Evolutionary conservation across 371 early-diverging fungal species (phyloP).

Genomic region (Globomyces sp.): DNA sequence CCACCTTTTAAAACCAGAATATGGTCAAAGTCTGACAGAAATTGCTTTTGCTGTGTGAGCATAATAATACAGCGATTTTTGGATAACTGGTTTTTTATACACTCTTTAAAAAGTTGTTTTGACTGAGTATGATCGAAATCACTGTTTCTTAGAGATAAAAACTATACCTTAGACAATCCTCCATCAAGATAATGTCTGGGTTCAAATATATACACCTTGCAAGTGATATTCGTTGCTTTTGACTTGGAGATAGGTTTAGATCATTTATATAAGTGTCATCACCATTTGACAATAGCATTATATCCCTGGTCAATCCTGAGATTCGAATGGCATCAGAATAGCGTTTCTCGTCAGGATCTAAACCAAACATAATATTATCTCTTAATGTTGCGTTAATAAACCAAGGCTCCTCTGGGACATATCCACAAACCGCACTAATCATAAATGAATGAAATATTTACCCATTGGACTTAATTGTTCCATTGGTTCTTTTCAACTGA

Average conservation of each 20-base stretch:
- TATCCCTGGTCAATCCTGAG: constrained; percentile 43
- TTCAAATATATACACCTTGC: constrained; percentile 49
- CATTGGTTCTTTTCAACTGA: constrained; percentile 43
- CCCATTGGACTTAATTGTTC: constrained; percentile 8
- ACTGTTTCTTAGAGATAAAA: constrained; percentile 2
- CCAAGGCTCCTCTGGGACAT: constrained; percentile 51
- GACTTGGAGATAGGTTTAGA: constrained; percentile 40
- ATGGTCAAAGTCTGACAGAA: constrained; percentile 59
- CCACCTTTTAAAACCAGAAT: constrained; percentile 69
- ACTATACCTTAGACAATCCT: constrained; percentile 28
- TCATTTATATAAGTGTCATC: constrained; percentile 41
- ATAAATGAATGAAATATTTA: background rate
- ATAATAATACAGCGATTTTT: constrained; percentile 59
- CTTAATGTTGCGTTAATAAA: constrained; percentile 45
- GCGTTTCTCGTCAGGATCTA: constrained; percentile 37
- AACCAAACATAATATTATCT: constrained; percentile 53
- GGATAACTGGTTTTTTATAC: constrained; percentile 52
- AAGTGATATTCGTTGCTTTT: constrained; percentile 47
- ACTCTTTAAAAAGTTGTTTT: constrained; percentile 63
- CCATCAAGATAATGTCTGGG: constrained; percentile 39
- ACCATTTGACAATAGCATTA: constrained; percentile 26
- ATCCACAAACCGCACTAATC: constrained; percentile 27
- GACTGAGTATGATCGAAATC: constrained; percentile 49
- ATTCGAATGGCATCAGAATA: constrained; percentile 44
- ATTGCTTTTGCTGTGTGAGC: constrained; percentile 44